Evolutionary conservation across 768 basidiomycete genomes (phyloP).

Genomic region (Ramaria sp.): DNA sequence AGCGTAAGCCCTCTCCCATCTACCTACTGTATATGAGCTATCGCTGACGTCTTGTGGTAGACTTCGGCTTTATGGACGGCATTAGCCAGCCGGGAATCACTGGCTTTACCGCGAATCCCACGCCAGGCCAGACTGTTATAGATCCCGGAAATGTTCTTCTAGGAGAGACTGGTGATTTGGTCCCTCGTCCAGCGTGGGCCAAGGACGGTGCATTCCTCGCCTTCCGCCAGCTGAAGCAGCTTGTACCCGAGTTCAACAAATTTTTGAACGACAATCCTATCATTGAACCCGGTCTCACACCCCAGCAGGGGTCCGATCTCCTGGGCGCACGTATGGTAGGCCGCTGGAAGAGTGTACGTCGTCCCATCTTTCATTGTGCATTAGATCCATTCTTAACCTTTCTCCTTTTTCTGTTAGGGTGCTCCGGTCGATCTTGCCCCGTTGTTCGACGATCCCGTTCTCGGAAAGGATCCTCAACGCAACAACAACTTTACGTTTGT

Average conservation of each 20-base stretch:
- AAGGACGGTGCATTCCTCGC: constrained; percentile 22
- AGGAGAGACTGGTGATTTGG: constrained; percentile 12
- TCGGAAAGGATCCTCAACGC: constrained; percentile 17
- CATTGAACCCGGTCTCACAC: constrained; percentile 11
- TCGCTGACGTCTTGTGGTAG: neutral
- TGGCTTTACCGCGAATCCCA: constrained; percentile 22
- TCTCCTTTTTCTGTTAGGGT: constrained; percentile 13
- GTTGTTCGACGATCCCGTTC: constrained; percentile 15
- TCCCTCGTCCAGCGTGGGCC: constrained; percentile 21
- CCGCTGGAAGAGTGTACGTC: constrained; percentile 24
- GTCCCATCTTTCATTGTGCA: neutral
- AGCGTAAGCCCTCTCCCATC: constrained; percentile 13
- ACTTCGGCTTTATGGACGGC: too few relatives aligned
- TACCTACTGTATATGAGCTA: neutral
- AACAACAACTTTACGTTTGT: constrained; percentile 22
- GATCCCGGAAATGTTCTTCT: constrained; percentile 20
- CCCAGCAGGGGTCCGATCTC: constrained; percentile 15
- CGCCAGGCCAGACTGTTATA: constrained; percentile 18
- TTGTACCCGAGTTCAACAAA: constrained; percentile 25
- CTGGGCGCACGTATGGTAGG: constrained; percentile 24
- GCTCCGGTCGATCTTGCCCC: constrained; percentile 22
- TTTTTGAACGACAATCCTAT: constrained; percentile 17
- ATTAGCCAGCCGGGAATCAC: too few relatives aligned
- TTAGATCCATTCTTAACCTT: constrained; percentile 13
- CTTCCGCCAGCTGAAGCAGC: constrained; percentile 22